Evolutionary conservation across 495 filamentous ascomycete species (phyloP), one percentile per base, ranked within the genome.

Genomic region (Penicillium roqueforti): DNA sequence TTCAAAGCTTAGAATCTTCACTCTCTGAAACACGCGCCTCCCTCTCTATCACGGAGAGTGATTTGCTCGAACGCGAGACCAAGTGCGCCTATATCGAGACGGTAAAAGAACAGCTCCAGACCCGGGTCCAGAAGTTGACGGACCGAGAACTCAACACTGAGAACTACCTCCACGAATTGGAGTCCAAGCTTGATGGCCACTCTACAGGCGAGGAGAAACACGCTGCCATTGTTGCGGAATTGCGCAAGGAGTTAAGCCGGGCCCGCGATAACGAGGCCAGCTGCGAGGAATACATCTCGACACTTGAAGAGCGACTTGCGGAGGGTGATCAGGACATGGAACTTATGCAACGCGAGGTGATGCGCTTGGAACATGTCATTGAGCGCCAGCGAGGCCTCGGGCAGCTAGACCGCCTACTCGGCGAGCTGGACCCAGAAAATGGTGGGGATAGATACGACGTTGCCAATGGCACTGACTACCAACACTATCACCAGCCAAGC

Each of bases 321-420:
- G 93, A 99, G 70, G 83, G 91, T 4, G 93, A 99, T 61, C 92
- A 97, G 65, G 95, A 99, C 62, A 85, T 89, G 63, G 93, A 97
- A 63, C 68, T 95, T 51, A 95, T 97, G 92, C 90, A 96, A 71
- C 87, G 91, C 23, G 93, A 99, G 66, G 88, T 99, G 60, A 86
- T 95, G 67, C 84, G 92, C 34, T 76, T 99, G 31, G 92, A 97
- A 68, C 89, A 96, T 71, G 91, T 97, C 20, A 82, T 99, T 45
- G 92, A 97, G 63, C 89, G 95, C 43, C 93, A 99, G 65, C 81
- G 95, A 37, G 96, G 91, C 65, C 81, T 99, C 36, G 92, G 93
- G 13, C 96, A 95, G 66, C 81, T 99, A 20, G 95, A 99, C 65
- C 91, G 85, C 56, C 78, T 97, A 9, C 81, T 99, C 3, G 84